These are phyloP conservation scores for Sabuloglossum arenarium DNA, from an alignment of 495 filamentous ascomycete species.

Conservation along the genomic window DNA sequence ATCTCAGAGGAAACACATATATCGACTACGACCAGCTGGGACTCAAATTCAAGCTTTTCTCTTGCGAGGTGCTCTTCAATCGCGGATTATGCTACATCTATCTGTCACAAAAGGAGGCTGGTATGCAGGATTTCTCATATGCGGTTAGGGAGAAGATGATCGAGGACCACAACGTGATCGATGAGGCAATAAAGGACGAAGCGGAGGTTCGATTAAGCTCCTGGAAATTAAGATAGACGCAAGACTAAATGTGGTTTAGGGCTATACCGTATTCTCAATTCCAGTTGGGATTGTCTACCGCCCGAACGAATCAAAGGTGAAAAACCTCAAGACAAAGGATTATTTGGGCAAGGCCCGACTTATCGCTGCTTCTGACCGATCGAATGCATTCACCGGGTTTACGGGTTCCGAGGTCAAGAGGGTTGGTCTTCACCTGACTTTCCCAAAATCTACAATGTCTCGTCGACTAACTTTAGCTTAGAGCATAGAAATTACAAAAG, in stretches of 20 bases:
- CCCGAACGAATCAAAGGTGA: slow-evolving; percentile 93
- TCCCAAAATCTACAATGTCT: background rate
- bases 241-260: slow-evolving; percentile 25
- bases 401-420: slow-evolving; percentile 36
- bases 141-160: slow-evolving; percentile 94
- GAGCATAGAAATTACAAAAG: background rate
- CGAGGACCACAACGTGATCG: slow-evolving; percentile 89
- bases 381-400: slow-evolving; percentile 48
- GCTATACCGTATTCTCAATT: slow-evolving; percentile 98
- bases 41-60: slow-evolving; percentile 87
- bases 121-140: slow-evolving; percentile 77
- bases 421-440: background rate
- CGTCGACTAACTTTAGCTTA: background rate
- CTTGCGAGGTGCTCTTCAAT: slow-evolving; percentile 97
- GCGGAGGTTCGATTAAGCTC: slow-evolving; percentile 46
- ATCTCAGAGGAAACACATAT: slow-evolving; percentile 84
- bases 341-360: slow-evolving; percentile 88
- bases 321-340: slow-evolving; percentile 90
- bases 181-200: slow-evolving; percentile 83
- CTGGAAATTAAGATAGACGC: background rate
- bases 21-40: slow-evolving; percentile 98
- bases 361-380: slow-evolving; percentile 72
- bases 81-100: slow-evolving; percentile 96
- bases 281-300: slow-evolving; percentile 88
- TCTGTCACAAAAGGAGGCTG: slow-evolving; percentile 69